Base-by-base conservation (phyloP, 148 eudicot genomes). In the Rhododendron simsii region DNA sequence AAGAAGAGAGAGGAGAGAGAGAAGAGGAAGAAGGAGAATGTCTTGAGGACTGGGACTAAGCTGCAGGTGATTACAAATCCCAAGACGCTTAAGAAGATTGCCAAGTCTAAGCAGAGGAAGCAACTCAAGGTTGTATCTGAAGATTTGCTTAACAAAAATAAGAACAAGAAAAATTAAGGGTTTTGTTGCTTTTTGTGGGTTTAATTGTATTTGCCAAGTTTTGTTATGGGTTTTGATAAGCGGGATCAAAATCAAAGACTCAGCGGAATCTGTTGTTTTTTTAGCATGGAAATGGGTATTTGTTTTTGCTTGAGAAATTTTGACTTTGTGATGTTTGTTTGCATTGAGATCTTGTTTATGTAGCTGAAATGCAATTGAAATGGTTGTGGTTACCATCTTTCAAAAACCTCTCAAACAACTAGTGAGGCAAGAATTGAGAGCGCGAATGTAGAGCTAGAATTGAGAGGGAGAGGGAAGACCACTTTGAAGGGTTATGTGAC, bases 1-100 rank as follows among this genome's bases (percentile, higher is more conserved):
- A 89, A 87, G 92, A 57, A 82, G 84, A 88, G 84, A 45, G 92
- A 91, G 89, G 96, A 94, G 87, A 88, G 93, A 71, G 96, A 91
- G 90, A 94, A 92, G 91, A 92, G 79, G 91, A 94, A 94, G 91
- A 73, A 91, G 90, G 95, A 92, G 90, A 94, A 94, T 23, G 86
- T 94, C 11, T 59, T 97, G 8, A 92, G 87, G 81, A 86, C 94
- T 28, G 99, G 99, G 30, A 93, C 95, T 5, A 95, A 93, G 92
- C 85, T 97, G 16, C 99, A 97, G 95, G 91, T 87, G 90, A 92
- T 97, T 76, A 88, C 96, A 0, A 97, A 97, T 57, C 99, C 98
- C 7, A 95, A 94, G 51, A 95, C 99, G 0, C 89, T 95, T 1
- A 91, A 95, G 95, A 94, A 93, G 96, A 90, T 97, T 84, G 92